Conservation (phyloP, 2,329 filamentous ascomycete genomes). For the Myriosclerotinia scirpicola region DNA sequence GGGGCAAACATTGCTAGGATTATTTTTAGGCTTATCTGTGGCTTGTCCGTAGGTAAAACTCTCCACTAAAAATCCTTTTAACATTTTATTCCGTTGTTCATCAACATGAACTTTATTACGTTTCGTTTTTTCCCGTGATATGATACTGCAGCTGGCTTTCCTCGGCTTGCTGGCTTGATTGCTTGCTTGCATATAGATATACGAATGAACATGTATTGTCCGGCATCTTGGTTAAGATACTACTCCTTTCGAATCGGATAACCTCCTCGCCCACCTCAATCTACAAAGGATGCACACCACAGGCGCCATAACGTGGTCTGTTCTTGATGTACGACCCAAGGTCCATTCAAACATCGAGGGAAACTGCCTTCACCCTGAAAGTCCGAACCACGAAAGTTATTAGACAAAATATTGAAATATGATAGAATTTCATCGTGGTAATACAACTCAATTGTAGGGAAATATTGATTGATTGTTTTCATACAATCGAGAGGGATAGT, state of each 20-base stretch:
- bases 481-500: constrained; percentile 21
- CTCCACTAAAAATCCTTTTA: neutral
- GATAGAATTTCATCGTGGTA: constrained; percentile 14
- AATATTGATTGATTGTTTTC: constrained; percentile 24
- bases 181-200: constrained; percentile 5
- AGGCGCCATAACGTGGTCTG: constrained; percentile 17
- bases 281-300: constrained; percentile 11
- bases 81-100: constrained; percentile 16
- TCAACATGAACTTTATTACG: constrained; percentile 14
- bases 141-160: neutral
- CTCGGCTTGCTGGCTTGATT: neutral
- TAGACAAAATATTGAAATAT: constrained; percentile 5
- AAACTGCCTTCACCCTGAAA: neutral
- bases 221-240: constrained; percentile 18
- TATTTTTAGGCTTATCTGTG: constrained; percentile 23
- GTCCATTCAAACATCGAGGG: constrained; percentile 1
- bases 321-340: neutral
- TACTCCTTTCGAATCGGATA: constrained; percentile 6
- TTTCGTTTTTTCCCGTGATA: constrained; percentile 6
- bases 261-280: constrained; percentile 12
- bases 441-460: constrained; percentile 10
- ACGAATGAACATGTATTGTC: constrained; percentile 13
- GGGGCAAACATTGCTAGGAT: constrained; percentile 15
- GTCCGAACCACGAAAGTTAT: constrained; percentile 1
- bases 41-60: constrained; percentile 2